Evolutionary conservation across 805 yeast species (phyloP).

Genomic region (Candida methanosorbosa): DNA sequence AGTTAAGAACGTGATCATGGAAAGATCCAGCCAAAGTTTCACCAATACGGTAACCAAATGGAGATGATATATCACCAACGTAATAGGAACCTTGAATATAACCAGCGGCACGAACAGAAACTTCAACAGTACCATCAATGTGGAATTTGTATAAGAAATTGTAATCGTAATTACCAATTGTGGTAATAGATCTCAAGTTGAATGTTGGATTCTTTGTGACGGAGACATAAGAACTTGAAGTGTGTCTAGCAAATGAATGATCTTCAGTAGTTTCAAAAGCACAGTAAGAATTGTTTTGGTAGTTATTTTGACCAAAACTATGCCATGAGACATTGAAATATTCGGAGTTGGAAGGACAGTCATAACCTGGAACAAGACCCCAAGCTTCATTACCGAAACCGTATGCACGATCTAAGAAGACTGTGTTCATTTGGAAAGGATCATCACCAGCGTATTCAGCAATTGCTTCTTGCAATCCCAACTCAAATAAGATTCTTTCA

Average conservation of each 20-base stretch:
- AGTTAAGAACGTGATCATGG: constrained; percentile 19
- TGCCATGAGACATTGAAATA: constrained; percentile 20
- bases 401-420: constrained; percentile 16
- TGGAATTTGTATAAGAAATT: constrained; percentile 3
- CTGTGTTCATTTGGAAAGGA: constrained; percentile 20
- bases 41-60: constrained; percentile 15
- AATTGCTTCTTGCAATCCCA: constrained; percentile 21
- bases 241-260: constrained; percentile 3
- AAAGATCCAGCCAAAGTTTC: constrained; percentile 19
- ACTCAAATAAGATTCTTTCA: constrained; percentile 19
- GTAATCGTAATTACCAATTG: constrained; percentile 5
- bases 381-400: constrained; percentile 21
- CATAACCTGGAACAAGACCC: constrained; percentile 20
- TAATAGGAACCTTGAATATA: constrained; percentile 21
- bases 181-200: constrained; percentile 9
- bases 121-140: constrained; percentile 20
- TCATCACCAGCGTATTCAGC: constrained; percentile 23
- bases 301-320: constrained; percentile 11
- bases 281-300: constrained; percentile 19
- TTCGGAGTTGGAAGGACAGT: constrained; percentile 21
- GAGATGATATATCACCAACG: constrained; percentile 9
- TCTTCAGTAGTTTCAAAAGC: constrained; percentile 2
- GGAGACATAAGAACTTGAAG: constrained; percentile 2
- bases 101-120: constrained; percentile 21
- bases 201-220: constrained; percentile 17